A percentile compares a stretch with the other conserved stretches of the same genome.
Evolutionary conservation across 1,139 yeast genomes (phyloP).

Genomic region (Blastobotrys arbuscula): DNA sequence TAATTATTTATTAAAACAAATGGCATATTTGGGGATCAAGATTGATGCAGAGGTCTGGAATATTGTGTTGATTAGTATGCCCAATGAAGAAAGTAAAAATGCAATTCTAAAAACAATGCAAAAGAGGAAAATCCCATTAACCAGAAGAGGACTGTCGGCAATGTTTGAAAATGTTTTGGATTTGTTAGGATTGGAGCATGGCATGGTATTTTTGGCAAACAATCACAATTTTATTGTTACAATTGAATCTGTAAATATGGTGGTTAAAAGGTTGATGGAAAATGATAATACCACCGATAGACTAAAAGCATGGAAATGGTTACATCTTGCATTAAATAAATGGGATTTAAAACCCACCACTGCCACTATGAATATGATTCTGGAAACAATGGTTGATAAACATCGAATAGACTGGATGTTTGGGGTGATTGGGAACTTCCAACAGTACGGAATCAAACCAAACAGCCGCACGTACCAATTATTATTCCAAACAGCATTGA

Average conservation of each 20-base stretch:
- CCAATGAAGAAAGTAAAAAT: conserved; percentile 20
- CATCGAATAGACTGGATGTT: conserved; percentile 27
- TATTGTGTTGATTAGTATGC: conserved; percentile 22
- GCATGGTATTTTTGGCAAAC: conserved; percentile 19
- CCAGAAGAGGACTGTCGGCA: conserved; percentile 20
- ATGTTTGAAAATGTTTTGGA: conserved; percentile 22
- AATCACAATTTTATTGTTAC: conserved; percentile 10
- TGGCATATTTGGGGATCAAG: conserved; percentile 29
- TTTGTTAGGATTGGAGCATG: conserved; percentile 22
- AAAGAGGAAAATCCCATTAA: conserved; percentile 20
- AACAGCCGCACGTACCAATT: conserved; percentile 19
- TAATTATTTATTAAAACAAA: conserved; percentile 26
- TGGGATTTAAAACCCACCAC: conserved; percentile 20
- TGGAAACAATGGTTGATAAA: conserved; percentile 17
- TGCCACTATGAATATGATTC: conserved; percentile 23
- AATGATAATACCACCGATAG: conserved; percentile 4
- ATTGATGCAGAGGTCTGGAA: conserved; percentile 42
- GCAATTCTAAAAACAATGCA: conserved; percentile 23
- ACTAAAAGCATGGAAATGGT: conserved; percentile 19
- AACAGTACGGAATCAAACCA: conserved; percentile 20
- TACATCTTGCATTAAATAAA: conserved; percentile 15
- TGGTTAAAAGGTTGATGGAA: conserved; percentile 2
- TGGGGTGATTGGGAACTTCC: conserved; percentile 22
- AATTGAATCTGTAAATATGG: conserved; percentile 15
- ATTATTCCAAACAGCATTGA: conserved; percentile 22